Base-by-base conservation (phyloP, 768 basidiomycete genomes). In the Agrocybe praecox region DNA sequence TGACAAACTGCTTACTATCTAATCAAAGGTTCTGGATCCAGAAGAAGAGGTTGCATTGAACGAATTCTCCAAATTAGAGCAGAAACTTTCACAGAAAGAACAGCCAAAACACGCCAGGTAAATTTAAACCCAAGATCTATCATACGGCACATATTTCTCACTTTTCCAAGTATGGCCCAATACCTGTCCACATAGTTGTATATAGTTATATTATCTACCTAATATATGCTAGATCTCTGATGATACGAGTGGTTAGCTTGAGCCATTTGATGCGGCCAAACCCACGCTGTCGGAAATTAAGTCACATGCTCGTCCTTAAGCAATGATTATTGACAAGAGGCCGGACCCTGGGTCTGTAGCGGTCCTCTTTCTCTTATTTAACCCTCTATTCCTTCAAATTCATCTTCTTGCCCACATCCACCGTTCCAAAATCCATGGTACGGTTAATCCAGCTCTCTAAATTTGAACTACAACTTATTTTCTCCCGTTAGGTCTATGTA, bases 31-130 rank as follows among this genome's bases (percentile, higher is more conserved):
- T 6, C 70, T 98, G 49, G 96, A 94, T 65, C 84, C 90, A 62
- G 97, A 98, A 63, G 97, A 98, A 70, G 75, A 81, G 32, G 82
- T 98, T 46, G 91, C 96, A 0, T 67, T 92, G 59, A 84, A 87
- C 58, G 97, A 97, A 72, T 98, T 98, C 65, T 77, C 82, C 36
- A 98, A 94, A 75, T 81, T 97, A 2, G 94, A 96, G 69, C 67
- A 87, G 65, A 85, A 84, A 49, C 72, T 96, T 23, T 73, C 69
- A 12, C 60, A 67, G 44, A 68, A 76, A 36, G 75, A 82, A 60
- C 68, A 76, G 48, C 71, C 78, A 32, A 78, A 81, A 60, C 79
- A 62, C 67, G 74, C 87, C 69, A 71, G 74, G 85, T 78, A 55
- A 70, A 65, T 60, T 26, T n/a, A 23, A 23, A 17, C 2, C 19